These are phyloP conservation scores for Xylariaceae sp. DNA, from an alignment of 2,329 filamentous ascomycete species.

Conservation along the genomic window DNA sequence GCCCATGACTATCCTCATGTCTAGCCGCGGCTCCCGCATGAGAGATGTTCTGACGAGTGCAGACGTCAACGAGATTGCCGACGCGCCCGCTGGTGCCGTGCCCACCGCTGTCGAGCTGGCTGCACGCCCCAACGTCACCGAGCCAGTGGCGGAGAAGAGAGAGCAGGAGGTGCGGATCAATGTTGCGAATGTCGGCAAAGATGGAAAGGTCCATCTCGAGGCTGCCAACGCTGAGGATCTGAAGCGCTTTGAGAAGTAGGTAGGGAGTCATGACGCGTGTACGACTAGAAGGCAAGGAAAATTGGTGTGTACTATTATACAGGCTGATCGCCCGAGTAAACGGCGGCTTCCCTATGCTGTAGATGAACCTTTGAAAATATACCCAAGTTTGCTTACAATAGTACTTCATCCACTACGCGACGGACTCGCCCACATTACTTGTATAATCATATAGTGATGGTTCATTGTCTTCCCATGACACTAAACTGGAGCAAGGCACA, in stretches of 20 bases:
- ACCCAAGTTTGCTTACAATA: too few relatives aligned
- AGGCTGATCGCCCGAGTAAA: too few relatives aligned
- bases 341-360: too few relatives aligned
- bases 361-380: too few relatives aligned
- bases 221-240: conserved; percentile 52
- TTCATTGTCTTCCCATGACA: too few relatives aligned
- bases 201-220: conserved; percentile 62
- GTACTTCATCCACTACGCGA: too few relatives aligned
- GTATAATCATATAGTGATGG: too few relatives aligned
- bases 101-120: conserved; percentile 53
- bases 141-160: conserved; percentile 25
- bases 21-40: conserved; percentile 76
- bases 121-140: conserved; percentile 34
- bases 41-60: conserved; percentile 72
- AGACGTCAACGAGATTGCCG: conserved; percentile 87
- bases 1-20: conserved; percentile 79
- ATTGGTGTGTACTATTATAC: too few relatives aligned
- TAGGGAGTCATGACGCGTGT: not conserved
- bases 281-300: too few relatives aligned
- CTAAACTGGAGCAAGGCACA: too few relatives aligned
- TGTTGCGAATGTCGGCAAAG: conserved; percentile 53
- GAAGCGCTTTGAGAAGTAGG: conserved; percentile 46
- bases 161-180: conserved; percentile 43
- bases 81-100: conserved; percentile 69
- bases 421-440: too few relatives aligned